phyloP scores from a whole-genome alignment of 2,329 filamentous ascomycete species.

The Aspergillus oerlinghausenensis region DNA sequence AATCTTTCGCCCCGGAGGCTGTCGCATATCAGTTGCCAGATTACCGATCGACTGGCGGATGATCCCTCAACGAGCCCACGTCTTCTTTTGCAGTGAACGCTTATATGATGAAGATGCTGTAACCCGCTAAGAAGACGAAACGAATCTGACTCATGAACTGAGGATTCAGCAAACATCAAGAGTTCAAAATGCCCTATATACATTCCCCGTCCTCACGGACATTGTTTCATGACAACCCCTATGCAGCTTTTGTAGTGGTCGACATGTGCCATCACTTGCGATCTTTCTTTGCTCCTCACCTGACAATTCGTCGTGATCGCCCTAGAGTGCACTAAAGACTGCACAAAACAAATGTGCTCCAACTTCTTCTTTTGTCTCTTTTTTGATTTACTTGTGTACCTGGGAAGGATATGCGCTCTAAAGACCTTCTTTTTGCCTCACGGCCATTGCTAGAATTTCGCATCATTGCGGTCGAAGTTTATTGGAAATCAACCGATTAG shows the following conservation, averaged over 20 bases:
- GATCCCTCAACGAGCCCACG: constrained; percentile 10
- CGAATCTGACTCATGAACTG: constrained; percentile 2
- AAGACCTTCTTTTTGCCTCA: constrained; percentile 21
- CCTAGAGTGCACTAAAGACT: too few species aligned
- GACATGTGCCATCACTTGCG: constrained; percentile 10
- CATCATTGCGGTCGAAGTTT: not conserved
- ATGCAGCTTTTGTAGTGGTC: constrained; percentile 4
- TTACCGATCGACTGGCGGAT: constrained; percentile 17
- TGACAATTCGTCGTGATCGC: not conserved
- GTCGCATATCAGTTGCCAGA: not conserved
- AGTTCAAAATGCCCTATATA: constrained; percentile 20
- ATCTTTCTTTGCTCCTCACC: not conserved
- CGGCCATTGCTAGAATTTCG: constrained; percentile 18
- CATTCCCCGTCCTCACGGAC: constrained; percentile 33
- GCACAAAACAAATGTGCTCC: too few species aligned
- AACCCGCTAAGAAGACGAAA: constrained; percentile 2
- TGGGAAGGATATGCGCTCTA: constrained; percentile 19
- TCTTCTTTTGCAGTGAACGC: not conserved
- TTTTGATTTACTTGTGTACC: constrained; percentile 13
- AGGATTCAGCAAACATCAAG: constrained; percentile 13
- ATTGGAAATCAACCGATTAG: not conserved
- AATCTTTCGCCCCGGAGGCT: constrained; percentile 8
- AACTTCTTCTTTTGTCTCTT: constrained; percentile 9
- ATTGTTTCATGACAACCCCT: constrained; percentile 14
- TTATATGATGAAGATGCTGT: not conserved